These are phyloP conservation scores for Pseudozyma flocculosa DNA, from an alignment of 1,284 basidiomycete species.

Conservation along the genomic window DNA sequence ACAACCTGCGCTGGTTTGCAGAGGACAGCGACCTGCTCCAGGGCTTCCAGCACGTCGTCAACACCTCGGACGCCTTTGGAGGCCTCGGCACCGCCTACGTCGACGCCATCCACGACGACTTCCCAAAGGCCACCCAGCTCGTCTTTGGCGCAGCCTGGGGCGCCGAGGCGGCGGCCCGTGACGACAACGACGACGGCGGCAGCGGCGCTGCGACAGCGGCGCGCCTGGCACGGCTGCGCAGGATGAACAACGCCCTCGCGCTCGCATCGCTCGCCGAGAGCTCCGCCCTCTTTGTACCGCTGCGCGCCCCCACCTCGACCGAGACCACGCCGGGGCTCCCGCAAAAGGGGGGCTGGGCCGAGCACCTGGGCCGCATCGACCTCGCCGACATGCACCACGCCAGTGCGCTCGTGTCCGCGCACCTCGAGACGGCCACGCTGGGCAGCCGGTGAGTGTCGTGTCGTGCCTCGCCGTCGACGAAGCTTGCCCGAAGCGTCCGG, in stretches of 20 bases:
- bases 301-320: constrained; percentile 10
- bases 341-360: constrained; percentile 8
- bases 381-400: constrained; percentile 34
- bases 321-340: too few relatives aligned
- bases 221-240: constrained; percentile 19
- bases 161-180: constrained; percentile 5
- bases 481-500: too few relatives aligned
- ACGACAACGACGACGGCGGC: constrained; percentile 4
- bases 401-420: constrained; percentile 40
- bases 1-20: constrained; percentile 47
- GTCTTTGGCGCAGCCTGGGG: constrained; percentile 35
- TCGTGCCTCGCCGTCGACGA: neutral
- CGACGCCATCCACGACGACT: constrained; percentile 46
- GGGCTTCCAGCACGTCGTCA: constrained; percentile 41
- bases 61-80: constrained; percentile 44
- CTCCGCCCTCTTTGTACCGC: constrained; percentile 29
- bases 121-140: constrained; percentile 39
- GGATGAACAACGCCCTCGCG: constrained; percentile 44
- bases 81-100: constrained; percentile 38
- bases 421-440: constrained; percentile 52
- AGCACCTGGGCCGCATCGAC: constrained; percentile 13
- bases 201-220: neutral
- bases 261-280: constrained; percentile 28
- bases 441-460: constrained; percentile 10
- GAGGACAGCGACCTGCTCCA: constrained; percentile 53